Evolutionary conservation across 1,284 basidiomycete species (phyloP).

Genomic region (Fomes fomentarius): DNA sequence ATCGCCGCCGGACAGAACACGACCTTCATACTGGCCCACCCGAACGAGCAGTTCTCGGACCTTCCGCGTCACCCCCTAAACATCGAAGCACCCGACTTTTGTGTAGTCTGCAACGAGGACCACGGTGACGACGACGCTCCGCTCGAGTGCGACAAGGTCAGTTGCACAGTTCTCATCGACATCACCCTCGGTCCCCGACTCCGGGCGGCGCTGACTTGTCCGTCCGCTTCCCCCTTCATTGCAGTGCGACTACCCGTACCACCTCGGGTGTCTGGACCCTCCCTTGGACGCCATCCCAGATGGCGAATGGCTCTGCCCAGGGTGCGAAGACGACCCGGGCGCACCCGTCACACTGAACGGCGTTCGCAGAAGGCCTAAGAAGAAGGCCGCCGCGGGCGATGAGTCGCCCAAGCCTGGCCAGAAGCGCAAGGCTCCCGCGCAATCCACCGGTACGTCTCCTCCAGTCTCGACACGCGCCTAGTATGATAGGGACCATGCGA

Average conservation of each 20-base stretch:
- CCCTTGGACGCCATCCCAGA: conserved; percentile 80
- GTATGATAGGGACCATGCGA: too few species aligned
- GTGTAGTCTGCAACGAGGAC: conserved; percentile 74
- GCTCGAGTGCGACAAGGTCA: conserved; percentile 87
- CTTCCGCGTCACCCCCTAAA: conserved; percentile 77
- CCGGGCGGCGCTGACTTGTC: too few species aligned
- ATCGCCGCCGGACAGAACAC: conserved; percentile 87
- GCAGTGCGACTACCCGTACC: conserved; percentile 90
- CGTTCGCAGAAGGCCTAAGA: conserved; percentile 24
- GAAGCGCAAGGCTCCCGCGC: conserved; percentile 37
- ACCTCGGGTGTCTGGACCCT: conserved; percentile 81
- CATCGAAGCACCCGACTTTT: conserved; percentile 69
- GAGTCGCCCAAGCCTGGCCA: conserved; percentile 30
- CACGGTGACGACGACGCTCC: conserved; percentile 68
- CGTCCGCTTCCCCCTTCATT: too few species aligned
- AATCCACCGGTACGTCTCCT: conserved; percentile 17
- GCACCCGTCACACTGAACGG: conserved; percentile 36
- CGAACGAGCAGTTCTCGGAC: conserved; percentile 71
- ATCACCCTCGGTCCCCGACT: neutral
- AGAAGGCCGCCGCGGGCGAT: conserved; percentile 22
- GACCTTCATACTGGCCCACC: conserved; percentile 78
- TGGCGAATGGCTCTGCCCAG: conserved; percentile 92
- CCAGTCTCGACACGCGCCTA: too few species aligned
- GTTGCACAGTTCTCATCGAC: conserved; percentile 12
- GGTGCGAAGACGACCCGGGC: conserved; percentile 51